Percentiles rank a stretch among this genome's conserved stretches.
Evolutionary conservation across 129 eudicot genomes (phyloP).

Genomic region (Smallanthus sonchifolius): DNA sequence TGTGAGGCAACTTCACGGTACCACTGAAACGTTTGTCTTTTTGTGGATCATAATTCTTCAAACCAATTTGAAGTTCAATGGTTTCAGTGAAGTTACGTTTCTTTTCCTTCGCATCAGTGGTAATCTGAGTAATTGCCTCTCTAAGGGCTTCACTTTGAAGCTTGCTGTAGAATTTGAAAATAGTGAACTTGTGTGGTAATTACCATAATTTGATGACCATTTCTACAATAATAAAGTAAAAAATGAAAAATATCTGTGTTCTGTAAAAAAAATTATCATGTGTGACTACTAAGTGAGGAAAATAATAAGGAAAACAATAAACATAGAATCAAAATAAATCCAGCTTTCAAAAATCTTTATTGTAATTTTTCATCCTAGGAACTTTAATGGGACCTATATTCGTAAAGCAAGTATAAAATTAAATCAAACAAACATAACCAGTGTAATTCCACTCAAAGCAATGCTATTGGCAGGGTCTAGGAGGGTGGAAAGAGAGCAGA

Average conservation of each 20-base stretch:
- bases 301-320: too few relatives aligned
- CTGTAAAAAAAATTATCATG: background rate
- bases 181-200: background rate
- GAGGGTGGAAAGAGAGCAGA: too few relatives aligned
- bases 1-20: conserved; percentile 49
- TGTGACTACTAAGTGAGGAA: background rate
- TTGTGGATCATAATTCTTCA: conserved; percentile 56
- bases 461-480: too few relatives aligned
- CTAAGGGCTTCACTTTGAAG: conserved; percentile 5
- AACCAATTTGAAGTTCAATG: conserved; percentile 39
- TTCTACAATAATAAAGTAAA: background rate
- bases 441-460: too few relatives aligned
- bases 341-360: background rate
- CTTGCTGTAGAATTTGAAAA: background rate
- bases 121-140: conserved; percentile 33
- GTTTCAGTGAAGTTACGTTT: conserved; percentile 36
- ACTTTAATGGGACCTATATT: too few relatives aligned
- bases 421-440: too few relatives aligned
- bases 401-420: too few relatives aligned
- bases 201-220: background rate
- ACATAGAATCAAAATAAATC: background rate
- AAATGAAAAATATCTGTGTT: background rate
- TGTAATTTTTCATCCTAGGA: background rate
- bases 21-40: conserved; percentile 63
- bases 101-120: conserved; percentile 32